These are phyloP conservation scores for Trifolium fragiferum DNA, from an alignment of 306 rosid species.

Conservation along the genomic window DNA sequence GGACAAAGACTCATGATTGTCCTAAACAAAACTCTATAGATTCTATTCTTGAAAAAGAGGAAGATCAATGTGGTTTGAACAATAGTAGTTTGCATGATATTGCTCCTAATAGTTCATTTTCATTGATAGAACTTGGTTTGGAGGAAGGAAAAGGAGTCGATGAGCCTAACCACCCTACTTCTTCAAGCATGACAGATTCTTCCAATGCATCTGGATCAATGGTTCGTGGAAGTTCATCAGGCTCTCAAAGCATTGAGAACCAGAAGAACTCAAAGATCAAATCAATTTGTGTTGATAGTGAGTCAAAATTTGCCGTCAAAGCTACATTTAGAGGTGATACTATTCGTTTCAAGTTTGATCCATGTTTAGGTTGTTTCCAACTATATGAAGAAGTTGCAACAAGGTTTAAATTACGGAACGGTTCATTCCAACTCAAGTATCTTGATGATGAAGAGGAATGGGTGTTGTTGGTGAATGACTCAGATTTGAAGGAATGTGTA, in stretches of 20 bases:
- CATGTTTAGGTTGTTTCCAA: constrained; percentile 66
- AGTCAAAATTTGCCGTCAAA: constrained; percentile 70
- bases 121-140: constrained; percentile 52
- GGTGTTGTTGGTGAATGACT: constrained; percentile 85
- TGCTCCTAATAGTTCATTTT: constrained; percentile 52
- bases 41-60: constrained; percentile 46
- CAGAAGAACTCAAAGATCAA: constrained; percentile 50
- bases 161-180: constrained; percentile 60
- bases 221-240: constrained; percentile 62
- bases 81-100: constrained; percentile 39
- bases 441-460: constrained; percentile 95
- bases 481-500: constrained; percentile 82
- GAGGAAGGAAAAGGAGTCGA: constrained; percentile 49
- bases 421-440: constrained; percentile 83
- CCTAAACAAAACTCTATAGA: constrained; percentile 42
- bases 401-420: constrained; percentile 74
- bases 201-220: constrained; percentile 61
- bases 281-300: constrained; percentile 50
- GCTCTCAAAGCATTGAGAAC: constrained; percentile 74
- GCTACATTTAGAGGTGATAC: constrained; percentile 78
- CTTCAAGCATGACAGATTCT: constrained; percentile 78
- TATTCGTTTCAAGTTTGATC: constrained; percentile 81
- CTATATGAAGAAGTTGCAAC: constrained; percentile 78
- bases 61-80: constrained; percentile 38
- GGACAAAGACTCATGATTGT: constrained; percentile 38